These are phyloP conservation scores for Mycena galopus DNA, from an alignment of 768 basidiomycete species.

Conservation along the genomic window DNA sequence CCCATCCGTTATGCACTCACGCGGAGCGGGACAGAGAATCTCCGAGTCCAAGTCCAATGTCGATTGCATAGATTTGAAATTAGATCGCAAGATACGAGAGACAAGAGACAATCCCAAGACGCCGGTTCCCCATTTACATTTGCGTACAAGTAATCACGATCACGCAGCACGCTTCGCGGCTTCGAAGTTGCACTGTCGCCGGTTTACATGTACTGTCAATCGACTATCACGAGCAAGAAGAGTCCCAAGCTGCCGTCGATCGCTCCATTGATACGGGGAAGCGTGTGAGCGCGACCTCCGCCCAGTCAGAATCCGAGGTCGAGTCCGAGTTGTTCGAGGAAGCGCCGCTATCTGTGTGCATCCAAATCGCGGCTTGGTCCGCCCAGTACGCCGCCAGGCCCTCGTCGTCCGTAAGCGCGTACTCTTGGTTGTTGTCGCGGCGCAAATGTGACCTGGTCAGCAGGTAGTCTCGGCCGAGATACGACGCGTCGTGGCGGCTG, in stretches of 20 bases:
- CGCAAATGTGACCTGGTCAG: not conserved
- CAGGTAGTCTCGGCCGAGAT: not conserved
- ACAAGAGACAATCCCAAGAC: constrained; percentile 8
- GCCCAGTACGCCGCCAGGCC: constrained; percentile 55
- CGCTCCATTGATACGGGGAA: constrained; percentile 61
- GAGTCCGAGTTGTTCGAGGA: not conserved
- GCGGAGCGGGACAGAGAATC: not conserved
- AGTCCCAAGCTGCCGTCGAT: constrained; percentile 49
- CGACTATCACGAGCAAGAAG: not conserved
- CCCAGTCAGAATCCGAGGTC: constrained; percentile 14
- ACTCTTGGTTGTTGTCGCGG: not conserved
- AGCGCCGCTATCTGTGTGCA: not conserved
- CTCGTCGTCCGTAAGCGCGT: constrained; percentile 30
- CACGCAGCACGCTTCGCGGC: not conserved
- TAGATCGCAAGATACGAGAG: too few relatives aligned
- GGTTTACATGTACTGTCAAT: not conserved
- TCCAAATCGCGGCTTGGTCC: constrained; percentile 48
- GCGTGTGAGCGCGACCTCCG: constrained; percentile 22
- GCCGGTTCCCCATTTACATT: constrained; percentile 35
- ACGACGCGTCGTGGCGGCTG: not conserved
- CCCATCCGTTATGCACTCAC: too few relatives aligned
- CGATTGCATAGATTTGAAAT: not conserved
- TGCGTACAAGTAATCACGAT: not conserved
- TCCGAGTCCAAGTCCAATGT: not conserved
- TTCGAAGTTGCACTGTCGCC: not conserved